These are phyloP conservation scores for Plasmodium malariae DNA, from an alignment of 169 alveolate genomes.

Conservation along the genomic window DNA sequence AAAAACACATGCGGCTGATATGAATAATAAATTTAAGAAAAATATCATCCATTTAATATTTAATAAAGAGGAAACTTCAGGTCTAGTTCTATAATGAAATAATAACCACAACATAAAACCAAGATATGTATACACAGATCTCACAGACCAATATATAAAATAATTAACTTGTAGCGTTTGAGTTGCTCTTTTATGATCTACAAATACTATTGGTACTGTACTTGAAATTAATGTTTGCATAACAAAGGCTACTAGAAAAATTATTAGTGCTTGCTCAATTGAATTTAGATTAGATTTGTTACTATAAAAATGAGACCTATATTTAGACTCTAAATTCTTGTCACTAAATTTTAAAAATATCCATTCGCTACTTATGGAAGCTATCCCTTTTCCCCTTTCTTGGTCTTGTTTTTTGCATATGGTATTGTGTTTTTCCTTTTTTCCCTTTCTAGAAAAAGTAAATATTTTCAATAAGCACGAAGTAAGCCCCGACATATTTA, in stretches of 20 bases:
- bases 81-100: constrained; percentile 84
- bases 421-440: background rate
- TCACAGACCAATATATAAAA: constrained; percentile 89
- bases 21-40: constrained; percentile 85
- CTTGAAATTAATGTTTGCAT: constrained; percentile 87
- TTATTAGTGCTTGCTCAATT: constrained; percentile 90
- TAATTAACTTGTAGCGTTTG: constrained; percentile 80
- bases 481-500: background rate
- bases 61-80: constrained; percentile 75
- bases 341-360: constrained; percentile 87
- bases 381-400: constrained; percentile 10
- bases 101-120: constrained; percentile 90
- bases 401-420: background rate
- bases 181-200: constrained; percentile 77
- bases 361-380: constrained; percentile 78
- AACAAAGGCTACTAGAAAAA: constrained; percentile 90
- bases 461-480: constrained; percentile 19
- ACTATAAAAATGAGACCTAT: constrained; percentile 89
- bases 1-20: constrained; percentile 90
- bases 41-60: constrained; percentile 86
- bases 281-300: constrained; percentile 88
- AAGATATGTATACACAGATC: constrained; percentile 87
- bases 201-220: constrained; percentile 86
- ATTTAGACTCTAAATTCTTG: constrained; percentile 89
- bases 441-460: background rate